phyloP scores from a whole-genome alignment of 352 stramenopile genomes.

The Phytophthora megakarya region DNA sequence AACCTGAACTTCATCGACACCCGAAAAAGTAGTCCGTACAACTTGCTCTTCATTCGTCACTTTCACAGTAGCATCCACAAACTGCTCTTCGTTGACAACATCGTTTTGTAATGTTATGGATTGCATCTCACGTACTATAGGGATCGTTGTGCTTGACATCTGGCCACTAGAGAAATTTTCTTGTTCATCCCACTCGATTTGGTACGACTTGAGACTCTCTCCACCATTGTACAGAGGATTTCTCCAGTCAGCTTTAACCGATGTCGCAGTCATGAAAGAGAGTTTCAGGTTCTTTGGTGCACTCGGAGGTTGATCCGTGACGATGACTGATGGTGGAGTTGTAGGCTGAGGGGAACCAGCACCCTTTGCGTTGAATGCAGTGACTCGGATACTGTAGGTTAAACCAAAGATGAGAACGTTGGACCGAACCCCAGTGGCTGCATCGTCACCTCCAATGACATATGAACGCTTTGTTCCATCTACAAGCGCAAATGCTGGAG shows the following conservation, averaged over 20 bases:
- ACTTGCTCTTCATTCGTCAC: slow-evolving; percentile 97
- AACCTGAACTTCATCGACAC: slow-evolving; percentile 88
- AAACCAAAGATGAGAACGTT: slow-evolving; percentile 77
- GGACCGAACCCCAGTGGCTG: slow-evolving; percentile 92
- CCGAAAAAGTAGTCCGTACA: slow-evolving; percentile 87
- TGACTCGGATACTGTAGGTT: slow-evolving; percentile 81
- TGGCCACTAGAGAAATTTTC: slow-evolving; percentile 73
- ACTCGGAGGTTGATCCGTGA: slow-evolving; percentile 68
- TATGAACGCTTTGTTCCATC: slow-evolving; percentile 56
- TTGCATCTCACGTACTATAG: slow-evolving; percentile 93
- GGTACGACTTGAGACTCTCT: slow-evolving; percentile 71
- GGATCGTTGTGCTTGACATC: slow-evolving; percentile 69
- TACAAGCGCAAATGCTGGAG: slow-evolving; percentile 73
- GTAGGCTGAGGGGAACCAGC: slow-evolving; percentile 53
- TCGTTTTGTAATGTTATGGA: slow-evolving; percentile 75
- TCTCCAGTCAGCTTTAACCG: slow-evolving; percentile 83
- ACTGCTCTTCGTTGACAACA: slow-evolving; percentile 93
- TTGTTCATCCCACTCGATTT: slow-evolving; percentile 86
- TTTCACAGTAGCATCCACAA: slow-evolving; percentile 91
- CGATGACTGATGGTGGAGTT: slow-evolving; percentile 49
- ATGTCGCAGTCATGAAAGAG: slow-evolving; percentile 63
- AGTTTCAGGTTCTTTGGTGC: slow-evolving; percentile 61
- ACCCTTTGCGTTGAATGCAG: slow-evolving; percentile 77
- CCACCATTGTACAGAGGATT: slow-evolving; percentile 93
- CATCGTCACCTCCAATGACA: slow-evolving; percentile 92